Evolutionary conservation across 2,329 filamentous ascomycete genomes (phyloP), one percentile per base, ranked within the genome.

Genomic region (Colletotrichum higginsianum): DNA sequence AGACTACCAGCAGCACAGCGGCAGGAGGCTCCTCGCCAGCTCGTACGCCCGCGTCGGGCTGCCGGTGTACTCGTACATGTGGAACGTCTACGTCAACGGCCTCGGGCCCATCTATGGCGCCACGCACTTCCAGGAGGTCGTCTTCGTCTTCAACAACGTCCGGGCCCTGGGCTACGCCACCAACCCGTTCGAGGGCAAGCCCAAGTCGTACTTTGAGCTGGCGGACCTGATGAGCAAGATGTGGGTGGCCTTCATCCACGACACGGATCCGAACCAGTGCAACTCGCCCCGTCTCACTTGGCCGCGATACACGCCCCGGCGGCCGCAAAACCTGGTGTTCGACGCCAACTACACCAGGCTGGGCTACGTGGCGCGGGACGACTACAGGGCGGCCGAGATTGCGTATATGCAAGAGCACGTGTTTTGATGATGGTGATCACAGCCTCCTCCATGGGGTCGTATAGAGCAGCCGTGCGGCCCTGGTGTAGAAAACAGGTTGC

Each of bases 1-100:
- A 16, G 91, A 93, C 75, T 81, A 82, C 13, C 78, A 82, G 61
- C 88, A 91, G 80, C 87, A 89, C 71, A 86, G 86, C 4, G 85
- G 86, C 38, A 84, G 90, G 4, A 84, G 90, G 3, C 82, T 85
- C 26, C 84, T 87, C 2, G 87, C 86, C 68, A 81, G 89, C 75
- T 82, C 82, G 0, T 90, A 87, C 85, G 81, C 87, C 13, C 80
- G 80, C 9, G 78, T 82, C 40, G 80, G 82, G 12, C 75, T 89
- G 1, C 81, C 86, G 23, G 87, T 87, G 6, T 92, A 89, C 81
- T 88, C 86, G 61, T 88, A 87, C 79, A 79, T 83, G 47, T 87
- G 86, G 74, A 81, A 87, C 64, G 83, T 85, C 49, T 64, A 71
- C 40, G 71, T 73, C n/a, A 71, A 74, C 57, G 74, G 73, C 5